Evolutionary conservation across 1,139 yeast species (phyloP).

Genomic region (Hanseniaspora gamundiae): DNA sequence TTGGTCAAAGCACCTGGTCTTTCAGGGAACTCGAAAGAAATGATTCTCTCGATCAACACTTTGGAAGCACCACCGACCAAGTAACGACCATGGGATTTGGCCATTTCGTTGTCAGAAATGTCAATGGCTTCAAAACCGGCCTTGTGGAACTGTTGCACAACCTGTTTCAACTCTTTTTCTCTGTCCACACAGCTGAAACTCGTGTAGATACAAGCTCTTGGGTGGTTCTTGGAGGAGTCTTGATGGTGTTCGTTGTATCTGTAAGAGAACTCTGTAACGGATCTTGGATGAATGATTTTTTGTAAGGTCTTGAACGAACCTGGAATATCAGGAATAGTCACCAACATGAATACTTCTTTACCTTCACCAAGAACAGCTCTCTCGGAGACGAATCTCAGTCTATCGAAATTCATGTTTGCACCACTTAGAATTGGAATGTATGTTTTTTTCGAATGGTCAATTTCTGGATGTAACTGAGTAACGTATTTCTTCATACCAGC

Average conservation of each 20-base stretch:
- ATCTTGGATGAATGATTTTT: slow-evolving; percentile 67
- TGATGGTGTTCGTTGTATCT: slow-evolving; percentile 41
- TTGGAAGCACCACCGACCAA: slow-evolving; percentile 79
- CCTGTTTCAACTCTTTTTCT: slow-evolving; percentile 39
- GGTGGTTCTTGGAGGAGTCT: slow-evolving; percentile 24
- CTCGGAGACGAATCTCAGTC: slow-evolving; percentile 93
- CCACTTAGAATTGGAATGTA: slow-evolving; percentile 86
- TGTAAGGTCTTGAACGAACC: slow-evolving; percentile 79
- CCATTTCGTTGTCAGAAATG: slow-evolving; percentile 84
- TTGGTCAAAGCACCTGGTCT: slow-evolving; percentile 86
- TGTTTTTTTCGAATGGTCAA: slow-evolving; percentile 58
- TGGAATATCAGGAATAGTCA: slow-evolving; percentile 82
- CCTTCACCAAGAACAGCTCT: slow-evolving; percentile 98
- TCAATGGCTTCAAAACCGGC: slow-evolving; percentile 62
- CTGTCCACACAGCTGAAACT: slow-evolving; percentile 77
- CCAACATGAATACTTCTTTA: slow-evolving; percentile 82
- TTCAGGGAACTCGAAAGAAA: slow-evolving; percentile 91
- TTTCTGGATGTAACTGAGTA: slow-evolving; percentile 42
- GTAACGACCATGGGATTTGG: slow-evolving; percentile 92
- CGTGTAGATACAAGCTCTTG: slow-evolving; percentile 68
- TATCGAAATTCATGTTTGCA: slow-evolving; percentile 96
- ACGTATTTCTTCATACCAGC: slow-evolving; percentile 89
- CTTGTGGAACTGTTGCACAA: slow-evolving; percentile 31
- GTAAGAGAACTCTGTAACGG: slow-evolving; percentile 88
- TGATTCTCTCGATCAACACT: slow-evolving; percentile 60